Conservation (phyloP, 768 basidiomycete genomes). For the Pleurotus salmoneostramineus region DNA sequence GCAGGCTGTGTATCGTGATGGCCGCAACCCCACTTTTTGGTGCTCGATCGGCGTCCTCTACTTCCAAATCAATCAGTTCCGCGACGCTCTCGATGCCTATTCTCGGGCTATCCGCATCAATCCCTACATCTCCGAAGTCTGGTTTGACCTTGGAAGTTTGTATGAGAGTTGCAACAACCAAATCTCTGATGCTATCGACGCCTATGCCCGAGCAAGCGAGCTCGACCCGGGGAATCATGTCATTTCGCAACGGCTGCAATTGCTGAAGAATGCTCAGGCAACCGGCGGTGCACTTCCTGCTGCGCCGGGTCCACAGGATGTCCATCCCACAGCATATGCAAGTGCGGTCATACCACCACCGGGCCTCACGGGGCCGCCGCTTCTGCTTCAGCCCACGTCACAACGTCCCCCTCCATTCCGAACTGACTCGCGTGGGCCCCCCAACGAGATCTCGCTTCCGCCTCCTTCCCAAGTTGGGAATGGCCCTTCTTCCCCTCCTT, state of each 20-base stretch:
- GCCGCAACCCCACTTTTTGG: constrained; percentile 99
- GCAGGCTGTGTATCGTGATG: constrained; percentile 98
- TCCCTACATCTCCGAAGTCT: constrained; percentile 92
- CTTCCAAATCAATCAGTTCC: constrained; percentile 99
- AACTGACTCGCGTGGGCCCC: constrained; percentile 63
- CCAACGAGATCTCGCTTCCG: constrained; percentile 53
- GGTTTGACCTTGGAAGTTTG: constrained; percentile 95
- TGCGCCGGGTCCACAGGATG: constrained; percentile 91
- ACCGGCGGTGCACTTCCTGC: constrained; percentile 75
- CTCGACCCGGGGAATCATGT: constrained; percentile 83
- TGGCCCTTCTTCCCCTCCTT: constrained; percentile 63
- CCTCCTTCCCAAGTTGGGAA: constrained; percentile 51
- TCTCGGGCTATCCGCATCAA: constrained; percentile 98
- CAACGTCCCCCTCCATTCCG: constrained; percentile 53
- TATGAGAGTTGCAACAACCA: constrained; percentile 99
- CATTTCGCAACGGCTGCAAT: constrained; percentile 75
- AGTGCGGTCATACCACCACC: constrained; percentile 71
- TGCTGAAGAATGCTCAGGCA: constrained; percentile 77
- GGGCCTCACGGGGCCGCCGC: constrained; percentile 62
- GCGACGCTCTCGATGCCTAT: constrained; percentile 97
- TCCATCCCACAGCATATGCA: constrained; percentile 93
- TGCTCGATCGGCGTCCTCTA: constrained; percentile 99
- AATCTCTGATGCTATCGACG: constrained; percentile 97
- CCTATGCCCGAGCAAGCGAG: constrained; percentile 92
- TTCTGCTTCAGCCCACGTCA: constrained; percentile 51